Base-by-base conservation (phyloP, 441 rosid genomes). In the Hura crepitans region DNA sequence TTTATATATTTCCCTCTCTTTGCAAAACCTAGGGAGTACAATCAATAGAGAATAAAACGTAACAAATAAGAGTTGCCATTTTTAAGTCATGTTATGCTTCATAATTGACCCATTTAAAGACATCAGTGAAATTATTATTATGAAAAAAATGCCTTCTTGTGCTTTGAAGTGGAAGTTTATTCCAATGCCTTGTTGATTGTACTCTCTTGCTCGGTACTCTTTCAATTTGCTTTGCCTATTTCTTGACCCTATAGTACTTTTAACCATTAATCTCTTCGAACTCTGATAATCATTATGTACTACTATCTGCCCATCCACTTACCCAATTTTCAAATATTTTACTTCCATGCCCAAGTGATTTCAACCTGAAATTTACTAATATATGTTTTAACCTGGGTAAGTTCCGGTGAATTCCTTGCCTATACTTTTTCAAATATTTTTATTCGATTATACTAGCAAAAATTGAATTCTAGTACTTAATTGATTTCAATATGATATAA, bases 21-120 rank as follows among this genome's bases (percentile, higher is more conserved):
- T 42, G 46, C 46, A 42, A 42, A 42, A 30, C 37, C 66, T 46
- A 28, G 35, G 27, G 51, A 46, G 37, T 64, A 46, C 55, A 64
- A 47, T 64, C 20, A 61, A 20, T 39, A 12, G 20, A 53, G 46
- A 42, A 50, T 2, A 47, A 35, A 17, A 11, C 50, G 55, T n/a
- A 37, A 46, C 22, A 22, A 66, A 70, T 72, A 72, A 64, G 51
- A 46, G 37, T 53, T 54, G 65, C 56, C 70, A 20, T 46, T 71
- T 68, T 31, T 20, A 61, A 69, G 69, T 22, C 37, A 60, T 20
- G 30, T 53, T 60, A 4, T 57, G 47, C 47, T 60, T 35, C 23
- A 49, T 33, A 49, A 61, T 49, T 60, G 73, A 6, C 51, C 59
- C 60, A 20, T 17, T 33, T 35, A 35, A 30, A 35, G 25, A 56